Evolutionary conservation across 2,329 filamentous ascomycete genomes (phyloP).

Genomic region (Massarina eburnea): DNA sequence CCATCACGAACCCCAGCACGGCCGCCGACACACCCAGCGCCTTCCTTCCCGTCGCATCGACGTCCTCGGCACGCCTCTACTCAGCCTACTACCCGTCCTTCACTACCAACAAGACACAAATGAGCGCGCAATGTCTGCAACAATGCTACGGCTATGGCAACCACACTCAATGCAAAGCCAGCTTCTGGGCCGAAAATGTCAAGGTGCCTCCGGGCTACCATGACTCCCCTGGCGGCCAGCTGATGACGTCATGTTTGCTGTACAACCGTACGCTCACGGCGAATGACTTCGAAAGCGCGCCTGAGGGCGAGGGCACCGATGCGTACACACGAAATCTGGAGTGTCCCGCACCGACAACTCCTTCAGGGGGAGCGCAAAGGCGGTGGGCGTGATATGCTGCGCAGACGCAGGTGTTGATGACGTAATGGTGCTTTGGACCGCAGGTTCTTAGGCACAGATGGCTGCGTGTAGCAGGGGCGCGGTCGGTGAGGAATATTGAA

Average conservation of each 20-base stretch:
- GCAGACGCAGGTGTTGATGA: not conserved
- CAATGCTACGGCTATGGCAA: conserved; percentile 47
- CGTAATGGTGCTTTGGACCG: conserved; percentile 1
- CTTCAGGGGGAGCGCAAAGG: not conserved
- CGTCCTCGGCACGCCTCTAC: conserved; percentile 26
- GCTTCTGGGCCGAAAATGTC: conserved; percentile 43
- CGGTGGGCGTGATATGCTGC: not conserved
- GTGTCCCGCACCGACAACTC: conserved; percentile 25
- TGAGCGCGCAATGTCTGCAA: conserved; percentile 39
- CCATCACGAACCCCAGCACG: conserved; percentile 30
- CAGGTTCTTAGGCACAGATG: conserved; percentile 11
- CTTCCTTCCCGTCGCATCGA: conserved; percentile 25
- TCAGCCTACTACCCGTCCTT: conserved; percentile 38
- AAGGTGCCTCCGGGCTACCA: conserved; percentile 37
- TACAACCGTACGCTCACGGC: conserved; percentile 28
- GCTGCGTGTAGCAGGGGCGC: conserved; percentile 11
- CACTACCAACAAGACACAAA: conserved; percentile 25
- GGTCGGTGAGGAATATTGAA: conserved; percentile 6
- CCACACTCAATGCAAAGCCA: conserved; percentile 37
- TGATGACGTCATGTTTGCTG: conserved; percentile 41
- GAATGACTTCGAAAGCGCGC: conserved; percentile 33
- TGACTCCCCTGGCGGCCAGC: conserved; percentile 31
- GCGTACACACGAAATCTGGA: conserved; percentile 36
- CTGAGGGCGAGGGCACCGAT: conserved; percentile 31
- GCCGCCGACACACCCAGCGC: conserved; percentile 15